Conservation (phyloP, 2,329 filamentous ascomycete genomes). For the Ophiostoma piceae region DNA sequence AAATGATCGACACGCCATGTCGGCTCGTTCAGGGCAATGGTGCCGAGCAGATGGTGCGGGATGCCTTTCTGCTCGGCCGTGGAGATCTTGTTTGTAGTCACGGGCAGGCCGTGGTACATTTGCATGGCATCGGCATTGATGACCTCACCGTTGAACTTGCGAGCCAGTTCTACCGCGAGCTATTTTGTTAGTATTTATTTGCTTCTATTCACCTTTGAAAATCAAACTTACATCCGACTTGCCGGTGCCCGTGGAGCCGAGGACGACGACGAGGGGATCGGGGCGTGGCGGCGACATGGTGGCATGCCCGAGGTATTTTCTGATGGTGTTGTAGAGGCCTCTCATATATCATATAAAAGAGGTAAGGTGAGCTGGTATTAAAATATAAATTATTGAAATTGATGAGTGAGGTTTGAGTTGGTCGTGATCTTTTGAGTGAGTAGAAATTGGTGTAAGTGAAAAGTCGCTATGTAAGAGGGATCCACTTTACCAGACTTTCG, state of each 20-base stretch:
- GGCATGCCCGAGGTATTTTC: constrained; percentile 36
- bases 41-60: constrained; percentile 81
- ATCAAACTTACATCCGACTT: constrained; percentile 69
- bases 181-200: constrained; percentile 35
- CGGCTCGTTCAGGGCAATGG: constrained; percentile 67
- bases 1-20: constrained; percentile 82
- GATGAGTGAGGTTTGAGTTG: neutral
- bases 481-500: too few species aligned
- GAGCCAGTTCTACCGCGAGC: constrained; percentile 85
- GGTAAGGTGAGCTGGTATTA: too few species aligned
- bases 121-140: constrained; percentile 99
- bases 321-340: constrained; percentile 19
- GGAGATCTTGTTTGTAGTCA: constrained; percentile 93
- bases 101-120: constrained; percentile 82
- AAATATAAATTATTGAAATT: too few species aligned
- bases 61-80: constrained; percentile 68
- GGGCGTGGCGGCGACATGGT: constrained; percentile 30
- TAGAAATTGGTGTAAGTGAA: constrained; percentile 11
- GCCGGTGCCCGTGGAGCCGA: constrained; percentile 88
- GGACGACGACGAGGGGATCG: constrained; percentile 68
- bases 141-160: constrained; percentile 80
- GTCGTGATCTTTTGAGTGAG: neutral
- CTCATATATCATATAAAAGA: constrained; percentile 11
- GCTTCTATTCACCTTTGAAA: neutral
- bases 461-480: neutral